Evolutionary conservation across 2,329 filamentous ascomycete genomes (phyloP).

Genomic region (Fusarium sp.): DNA sequence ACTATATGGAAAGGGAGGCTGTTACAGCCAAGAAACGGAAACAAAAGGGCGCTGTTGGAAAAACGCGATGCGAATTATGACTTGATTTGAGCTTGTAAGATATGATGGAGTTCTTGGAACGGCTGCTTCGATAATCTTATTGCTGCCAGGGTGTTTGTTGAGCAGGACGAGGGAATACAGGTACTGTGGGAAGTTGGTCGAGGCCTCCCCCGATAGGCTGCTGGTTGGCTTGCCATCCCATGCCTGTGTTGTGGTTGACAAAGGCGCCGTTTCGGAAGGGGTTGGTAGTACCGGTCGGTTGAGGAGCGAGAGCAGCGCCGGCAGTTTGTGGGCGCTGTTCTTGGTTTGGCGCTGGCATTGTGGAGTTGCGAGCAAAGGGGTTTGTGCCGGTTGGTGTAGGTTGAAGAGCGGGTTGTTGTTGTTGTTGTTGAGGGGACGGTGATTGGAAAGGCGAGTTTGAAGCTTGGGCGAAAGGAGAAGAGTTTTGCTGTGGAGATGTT

Average conservation of each 20-base stretch:
- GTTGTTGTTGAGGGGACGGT: slow-evolving; percentile 47
- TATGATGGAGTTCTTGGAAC: background rate
- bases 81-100: background rate
- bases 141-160: slow-evolving; percentile 70
- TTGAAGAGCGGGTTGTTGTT: slow-evolving; percentile 49
- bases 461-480: slow-evolving; percentile 47
- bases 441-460: slow-evolving; percentile 55
- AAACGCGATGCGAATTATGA: slow-evolving; percentile 13
- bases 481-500: slow-evolving; percentile 57
- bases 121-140: slow-evolving; percentile 35
- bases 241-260: slow-evolving; percentile 85
- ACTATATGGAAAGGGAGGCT: slow-evolving; percentile 41
- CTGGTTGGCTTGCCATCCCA: slow-evolving; percentile 85
- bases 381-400: slow-evolving; percentile 65
- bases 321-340: slow-evolving; percentile 56
- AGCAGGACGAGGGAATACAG: slow-evolving; percentile 84
- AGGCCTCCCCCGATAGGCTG: slow-evolving; percentile 82
- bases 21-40: slow-evolving; percentile 32
- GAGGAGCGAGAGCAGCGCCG: slow-evolving; percentile 67
- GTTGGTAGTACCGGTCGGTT: slow-evolving; percentile 89
- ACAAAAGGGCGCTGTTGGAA: slow-evolving; percentile 8
- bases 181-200: slow-evolving; percentile 80
- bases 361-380: slow-evolving; percentile 61
- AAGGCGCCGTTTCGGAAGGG: slow-evolving; percentile 93
- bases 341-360: slow-evolving; percentile 41